These are phyloP conservation scores for Hypoxylon fuscum DNA, from an alignment of 495 filamentous ascomycete species.

Conservation along the genomic window DNA sequence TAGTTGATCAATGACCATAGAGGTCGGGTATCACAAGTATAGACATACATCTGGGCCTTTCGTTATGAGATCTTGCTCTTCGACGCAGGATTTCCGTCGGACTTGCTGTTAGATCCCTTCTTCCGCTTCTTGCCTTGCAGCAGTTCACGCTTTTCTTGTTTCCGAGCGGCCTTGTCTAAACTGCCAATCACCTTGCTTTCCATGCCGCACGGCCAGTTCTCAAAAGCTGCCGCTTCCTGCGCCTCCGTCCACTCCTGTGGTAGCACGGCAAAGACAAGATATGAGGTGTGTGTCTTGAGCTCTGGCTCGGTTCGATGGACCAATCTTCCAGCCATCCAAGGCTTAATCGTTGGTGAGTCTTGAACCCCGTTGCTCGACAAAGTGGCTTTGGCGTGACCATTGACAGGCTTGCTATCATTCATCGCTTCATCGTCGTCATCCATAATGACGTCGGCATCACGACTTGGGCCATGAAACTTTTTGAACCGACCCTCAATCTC, in stretches of 20 bases:
- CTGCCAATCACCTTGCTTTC: slow-evolving; percentile 58
- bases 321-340: slow-evolving; percentile 72
- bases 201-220: slow-evolving; percentile 65
- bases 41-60: not conserved
- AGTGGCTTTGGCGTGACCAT: slow-evolving; percentile 33
- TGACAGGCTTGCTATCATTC: slow-evolving; percentile 31
- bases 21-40: slow-evolving; percentile 34
- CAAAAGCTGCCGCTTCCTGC: slow-evolving; percentile 75
- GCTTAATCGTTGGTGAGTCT: slow-evolving; percentile 44
- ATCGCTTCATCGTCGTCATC: slow-evolving; percentile 39
- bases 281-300: slow-evolving; percentile 93
- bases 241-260: slow-evolving; percentile 84
- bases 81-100: slow-evolving; percentile 15
- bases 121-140: slow-evolving; percentile 45
- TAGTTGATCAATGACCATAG: slow-evolving; percentile 19
- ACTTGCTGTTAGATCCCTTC: slow-evolving; percentile 26
- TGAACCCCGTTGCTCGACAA: slow-evolving; percentile 17
- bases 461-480: slow-evolving; percentile 57
- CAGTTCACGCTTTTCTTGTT: slow-evolving; percentile 56
- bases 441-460: slow-evolving; percentile 40
- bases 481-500: slow-evolving; percentile 74
- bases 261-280: slow-evolving; percentile 91
- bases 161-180: slow-evolving; percentile 61
- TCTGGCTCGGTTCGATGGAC: slow-evolving; percentile 84
- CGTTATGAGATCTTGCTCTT: slow-evolving; percentile 31